Conservation (phyloP, 2,329 filamentous ascomycete genomes). For the Cercospora janseana region DNA sequence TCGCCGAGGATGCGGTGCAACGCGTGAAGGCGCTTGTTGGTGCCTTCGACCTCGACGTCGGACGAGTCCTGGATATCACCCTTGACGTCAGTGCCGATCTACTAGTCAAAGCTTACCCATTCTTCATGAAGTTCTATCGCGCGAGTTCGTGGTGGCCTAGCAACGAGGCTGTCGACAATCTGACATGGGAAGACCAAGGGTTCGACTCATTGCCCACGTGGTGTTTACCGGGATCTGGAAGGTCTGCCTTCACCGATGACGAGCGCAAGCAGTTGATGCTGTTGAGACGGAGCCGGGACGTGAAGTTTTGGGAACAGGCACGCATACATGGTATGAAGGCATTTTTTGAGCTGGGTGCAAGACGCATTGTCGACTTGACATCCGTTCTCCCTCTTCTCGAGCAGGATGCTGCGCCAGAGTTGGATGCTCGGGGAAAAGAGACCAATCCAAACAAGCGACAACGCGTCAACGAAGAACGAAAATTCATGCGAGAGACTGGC, state of each 20-base stretch:
- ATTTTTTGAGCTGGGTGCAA: constrained; percentile 83
- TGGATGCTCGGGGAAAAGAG: constrained; percentile 41
- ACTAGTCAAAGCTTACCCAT: constrained; percentile 86
- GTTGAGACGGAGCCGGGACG: constrained; percentile 65
- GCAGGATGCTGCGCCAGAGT: constrained; percentile 32
- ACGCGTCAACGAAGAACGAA: constrained; percentile 58
- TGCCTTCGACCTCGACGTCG: constrained; percentile 94
- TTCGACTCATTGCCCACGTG: constrained; percentile 74
- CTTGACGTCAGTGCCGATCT: constrained; percentile 93
- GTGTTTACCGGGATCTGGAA: constrained; percentile 70
- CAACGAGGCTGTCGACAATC: constrained; percentile 53
- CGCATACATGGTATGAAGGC: constrained; percentile 72
- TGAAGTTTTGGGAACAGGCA: constrained; percentile 77
- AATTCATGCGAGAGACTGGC: constrained; percentile 78
- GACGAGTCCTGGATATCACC: constrained; percentile 88
- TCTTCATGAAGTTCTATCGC: constrained; percentile 89
- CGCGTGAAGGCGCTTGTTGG: constrained; percentile 92
- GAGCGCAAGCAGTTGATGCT: constrained; percentile 61
- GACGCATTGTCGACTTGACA: constrained; percentile 62
- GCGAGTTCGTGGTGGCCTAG: constrained; percentile 96
- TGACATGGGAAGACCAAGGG: constrained; percentile 51
- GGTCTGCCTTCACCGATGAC: constrained; percentile 64
- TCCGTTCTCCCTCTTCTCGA: constrained; percentile 35
- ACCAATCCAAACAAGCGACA: constrained; percentile 40
- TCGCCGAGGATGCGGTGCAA: constrained; percentile 83